Conservation (phyloP, 1,139 yeast genomes). For the Yamadazyma atmosphaerica region DNA sequence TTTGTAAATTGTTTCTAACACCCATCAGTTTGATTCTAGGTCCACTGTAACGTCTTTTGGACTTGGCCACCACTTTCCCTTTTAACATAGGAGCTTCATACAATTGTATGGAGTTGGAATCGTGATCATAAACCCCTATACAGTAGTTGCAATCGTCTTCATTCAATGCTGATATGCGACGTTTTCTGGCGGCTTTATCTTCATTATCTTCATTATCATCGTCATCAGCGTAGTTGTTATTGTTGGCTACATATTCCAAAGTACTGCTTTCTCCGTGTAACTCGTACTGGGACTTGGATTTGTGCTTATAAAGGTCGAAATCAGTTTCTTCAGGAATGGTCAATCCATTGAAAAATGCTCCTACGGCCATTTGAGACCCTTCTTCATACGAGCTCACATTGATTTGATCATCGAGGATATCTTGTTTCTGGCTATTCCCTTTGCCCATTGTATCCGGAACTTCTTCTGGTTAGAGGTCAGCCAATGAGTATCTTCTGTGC, state of each 20-base stretch:
- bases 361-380: constrained; percentile 43
- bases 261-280: constrained; percentile 78
- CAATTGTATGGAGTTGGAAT: constrained; percentile 57
- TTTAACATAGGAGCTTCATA: constrained; percentile 59
- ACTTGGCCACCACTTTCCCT: constrained; percentile 55
- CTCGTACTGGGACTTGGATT: constrained; percentile 44
- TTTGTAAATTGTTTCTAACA: constrained; percentile 54
- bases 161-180: not conserved
- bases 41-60: constrained; percentile 52
- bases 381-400: constrained; percentile 28
- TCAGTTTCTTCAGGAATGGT: constrained; percentile 56
- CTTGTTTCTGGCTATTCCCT: not conserved
- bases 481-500: constrained; percentile 8
- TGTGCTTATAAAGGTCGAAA: constrained; percentile 65
- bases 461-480: too few species aligned
- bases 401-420: constrained; percentile 4
- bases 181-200: not conserved
- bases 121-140: constrained; percentile 71
- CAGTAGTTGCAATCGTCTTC: constrained; percentile 40
- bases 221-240: constrained; percentile 33
- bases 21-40: constrained; percentile 63
- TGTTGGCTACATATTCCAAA: constrained; percentile 71
- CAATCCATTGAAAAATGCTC: constrained; percentile 75
- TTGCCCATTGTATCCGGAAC: not conserved
- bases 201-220: constrained; percentile 13